Evolutionary conservation across 2,329 filamentous ascomycete species (phyloP).

Genomic region (Macrophomina pseudophaseolina): DNA sequence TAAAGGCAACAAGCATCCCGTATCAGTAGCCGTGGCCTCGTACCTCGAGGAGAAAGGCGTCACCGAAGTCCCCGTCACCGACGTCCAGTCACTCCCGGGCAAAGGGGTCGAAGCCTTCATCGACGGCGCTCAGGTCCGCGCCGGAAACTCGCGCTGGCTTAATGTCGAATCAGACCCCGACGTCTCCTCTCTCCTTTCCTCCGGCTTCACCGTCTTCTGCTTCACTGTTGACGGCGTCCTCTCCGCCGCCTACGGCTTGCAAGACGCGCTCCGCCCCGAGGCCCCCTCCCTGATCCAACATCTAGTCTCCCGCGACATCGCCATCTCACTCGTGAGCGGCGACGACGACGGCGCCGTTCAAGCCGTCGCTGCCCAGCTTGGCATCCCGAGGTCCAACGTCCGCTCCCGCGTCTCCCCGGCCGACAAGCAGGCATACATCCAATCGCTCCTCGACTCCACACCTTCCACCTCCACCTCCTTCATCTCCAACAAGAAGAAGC

Average conservation of each 20-base stretch:
- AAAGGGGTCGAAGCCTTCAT: conserved; percentile 13
- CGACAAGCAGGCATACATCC: conserved; percentile 61
- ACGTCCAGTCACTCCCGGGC: conserved; percentile 11
- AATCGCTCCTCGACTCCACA: conserved; percentile 30
- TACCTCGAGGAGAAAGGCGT: conserved; percentile 7
- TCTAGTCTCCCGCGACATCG: conserved; percentile 55
- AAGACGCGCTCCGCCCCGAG: conserved; percentile 55
- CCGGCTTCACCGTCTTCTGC: conserved; percentile 36
- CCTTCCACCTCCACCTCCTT: conserved; percentile 32
- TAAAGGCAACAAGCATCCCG: conserved; percentile 34
- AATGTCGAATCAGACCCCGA: neutral
- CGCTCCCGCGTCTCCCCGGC: conserved; percentile 55
- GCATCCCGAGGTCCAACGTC: conserved; percentile 47
- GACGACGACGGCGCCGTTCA: conserved; percentile 59
- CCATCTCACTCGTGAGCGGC: conserved; percentile 62
- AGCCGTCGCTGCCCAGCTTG: conserved; percentile 48
- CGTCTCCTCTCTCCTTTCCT: neutral
- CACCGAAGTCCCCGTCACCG: neutral
- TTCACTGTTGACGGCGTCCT: conserved; percentile 54
- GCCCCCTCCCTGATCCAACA: conserved; percentile 57
- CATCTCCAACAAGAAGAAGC: neutral
- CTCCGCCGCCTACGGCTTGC: conserved; percentile 57
- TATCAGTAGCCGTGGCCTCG: conserved; percentile 3
- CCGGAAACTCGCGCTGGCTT: conserved; percentile 19
- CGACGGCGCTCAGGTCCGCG: conserved; percentile 6